These are phyloP conservation scores for Tricholoma sp. DNA, from an alignment of 768 basidiomycete species.

Conservation along the genomic window DNA sequence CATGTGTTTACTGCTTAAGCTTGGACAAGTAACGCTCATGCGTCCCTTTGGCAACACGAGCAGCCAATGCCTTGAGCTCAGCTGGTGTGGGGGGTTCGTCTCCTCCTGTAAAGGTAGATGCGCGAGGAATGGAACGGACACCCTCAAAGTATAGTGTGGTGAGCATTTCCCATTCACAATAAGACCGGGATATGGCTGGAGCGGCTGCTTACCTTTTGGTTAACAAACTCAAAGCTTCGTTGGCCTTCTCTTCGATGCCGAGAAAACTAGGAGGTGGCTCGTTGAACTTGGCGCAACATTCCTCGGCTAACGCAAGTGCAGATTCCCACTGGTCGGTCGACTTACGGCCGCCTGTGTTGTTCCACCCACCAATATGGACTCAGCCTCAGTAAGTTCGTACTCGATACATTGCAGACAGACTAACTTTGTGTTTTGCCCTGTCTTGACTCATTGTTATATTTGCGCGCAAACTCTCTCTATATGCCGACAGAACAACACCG, in stretches of 20 bases:
- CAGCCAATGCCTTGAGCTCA: slow-evolving; percentile 9
- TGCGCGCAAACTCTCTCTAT: slow-evolving; percentile 14
- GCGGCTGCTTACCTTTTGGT: slow-evolving; percentile 5
- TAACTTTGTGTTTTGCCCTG: not conserved
- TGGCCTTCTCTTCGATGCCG: slow-evolving; percentile 8
- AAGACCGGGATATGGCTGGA: not conserved
- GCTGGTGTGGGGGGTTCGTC: slow-evolving; percentile 2
- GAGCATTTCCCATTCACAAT: slow-evolving; percentile 5
- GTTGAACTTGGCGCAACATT: slow-evolving; percentile 3
- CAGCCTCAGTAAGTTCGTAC: not conserved
- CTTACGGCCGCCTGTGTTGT: slow-evolving; percentile 3
- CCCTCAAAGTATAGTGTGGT: slow-evolving; percentile 6
- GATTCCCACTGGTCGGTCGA: slow-evolving; percentile 7
- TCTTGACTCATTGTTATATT: slow-evolving; percentile 1
- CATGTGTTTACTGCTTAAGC: too few relatives aligned
- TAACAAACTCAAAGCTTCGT: slow-evolving; percentile 6
- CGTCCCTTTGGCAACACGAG: slow-evolving; percentile 4
- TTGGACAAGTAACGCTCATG: slow-evolving; percentile 1
- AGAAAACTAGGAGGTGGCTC: slow-evolving; percentile 1
- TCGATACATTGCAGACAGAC: not conserved
- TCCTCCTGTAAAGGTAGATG: slow-evolving; percentile 7
- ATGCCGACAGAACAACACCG: slow-evolving; percentile 14
- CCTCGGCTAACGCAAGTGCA: slow-evolving; percentile 8
- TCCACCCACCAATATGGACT: slow-evolving; percentile 4
- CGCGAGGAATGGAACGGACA: slow-evolving; percentile 11